Conservation (phyloP, 352 stramenopile species). For the Plasmopara halstedii region DNA sequence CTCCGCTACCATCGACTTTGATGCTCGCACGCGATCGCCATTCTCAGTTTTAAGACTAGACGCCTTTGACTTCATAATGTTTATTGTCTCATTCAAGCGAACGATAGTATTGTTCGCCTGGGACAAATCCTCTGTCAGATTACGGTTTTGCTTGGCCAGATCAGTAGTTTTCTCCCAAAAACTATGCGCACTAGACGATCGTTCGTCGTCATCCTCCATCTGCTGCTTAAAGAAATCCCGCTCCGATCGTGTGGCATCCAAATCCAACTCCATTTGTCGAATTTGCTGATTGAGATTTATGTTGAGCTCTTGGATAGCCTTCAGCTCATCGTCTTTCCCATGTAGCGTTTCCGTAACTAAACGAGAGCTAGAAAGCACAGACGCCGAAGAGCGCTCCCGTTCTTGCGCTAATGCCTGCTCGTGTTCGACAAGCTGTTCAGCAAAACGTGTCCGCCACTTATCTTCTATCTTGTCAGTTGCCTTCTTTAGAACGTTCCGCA, state of each 20-base stretch:
- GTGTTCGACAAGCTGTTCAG: conserved; percentile 56
- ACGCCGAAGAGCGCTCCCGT: conserved; percentile 52
- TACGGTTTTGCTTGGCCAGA: conserved; percentile 70
- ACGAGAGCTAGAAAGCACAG: conserved; percentile 53
- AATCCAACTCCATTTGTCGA: conserved; percentile 66
- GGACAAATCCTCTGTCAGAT: conserved; percentile 61
- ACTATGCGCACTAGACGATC: conserved; percentile 51
- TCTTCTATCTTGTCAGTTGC: conserved; percentile 77
- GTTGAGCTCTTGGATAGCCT: conserved; percentile 63
- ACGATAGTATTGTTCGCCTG: conserved; percentile 52
- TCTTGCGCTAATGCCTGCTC: conserved; percentile 60
- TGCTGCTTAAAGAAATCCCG: conserved; percentile 66
- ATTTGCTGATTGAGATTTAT: conserved; percentile 46
- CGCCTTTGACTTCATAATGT: conserved; percentile 45
- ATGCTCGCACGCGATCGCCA: conserved; percentile 38
- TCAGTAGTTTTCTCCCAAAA: conserved; percentile 87
- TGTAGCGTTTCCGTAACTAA: conserved; percentile 70
- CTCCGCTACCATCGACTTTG: conserved; percentile 64
- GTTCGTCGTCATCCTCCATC: conserved; percentile 64
- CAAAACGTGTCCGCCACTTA: conserved; percentile 73
- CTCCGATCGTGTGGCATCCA: conserved; percentile 53
- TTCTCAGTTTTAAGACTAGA: conserved; percentile 49
- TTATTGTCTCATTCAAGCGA: conserved; percentile 61
- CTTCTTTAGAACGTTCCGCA: conserved; percentile 64
- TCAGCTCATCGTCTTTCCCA: conserved; percentile 68